Evolutionary conservation across 306 rosid genomes (phyloP).

Genomic region (Betula pendula): DNA sequence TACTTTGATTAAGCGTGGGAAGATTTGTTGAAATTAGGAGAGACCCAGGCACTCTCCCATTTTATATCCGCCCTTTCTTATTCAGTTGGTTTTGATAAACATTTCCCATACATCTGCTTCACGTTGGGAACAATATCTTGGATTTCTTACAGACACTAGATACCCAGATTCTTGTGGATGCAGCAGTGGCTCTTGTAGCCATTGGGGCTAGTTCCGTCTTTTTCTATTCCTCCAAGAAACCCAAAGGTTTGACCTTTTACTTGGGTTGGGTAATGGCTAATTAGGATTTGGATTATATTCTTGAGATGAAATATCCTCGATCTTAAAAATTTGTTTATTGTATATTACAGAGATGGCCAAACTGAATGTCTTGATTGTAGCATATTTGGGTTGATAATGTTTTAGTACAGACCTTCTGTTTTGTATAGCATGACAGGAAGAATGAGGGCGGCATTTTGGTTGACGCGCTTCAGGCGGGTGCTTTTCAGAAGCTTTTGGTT

Average conservation of each 20-base stretch:
- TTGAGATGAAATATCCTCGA: neutral
- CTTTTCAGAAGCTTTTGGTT: conserved; percentile 74
- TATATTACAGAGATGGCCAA: neutral
- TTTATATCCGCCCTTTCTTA: neutral
- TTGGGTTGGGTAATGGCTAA: too few relatives aligned
- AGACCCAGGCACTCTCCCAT: neutral
- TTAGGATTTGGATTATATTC: neutral
- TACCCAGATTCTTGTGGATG: conserved; percentile 55
- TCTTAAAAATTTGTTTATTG: too few relatives aligned
- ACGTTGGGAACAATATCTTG: conserved; percentile 33
- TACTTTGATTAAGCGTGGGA: too few relatives aligned
- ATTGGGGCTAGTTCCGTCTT: conserved; percentile 61
- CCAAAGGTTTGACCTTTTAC: conserved; percentile 48
- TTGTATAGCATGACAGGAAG: conserved; percentile 28
- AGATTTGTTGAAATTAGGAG: neutral
- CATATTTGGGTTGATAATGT: too few relatives aligned
- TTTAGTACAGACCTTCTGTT: too few relatives aligned
- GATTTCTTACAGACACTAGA: conserved; percentile 56
- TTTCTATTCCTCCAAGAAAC: conserved; percentile 62
- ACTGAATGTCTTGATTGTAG: neutral
- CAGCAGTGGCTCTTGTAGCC: conserved; percentile 52
- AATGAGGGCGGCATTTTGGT: conserved; percentile 38
- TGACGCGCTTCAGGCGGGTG: conserved; percentile 72
- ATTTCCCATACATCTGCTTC: neutral
- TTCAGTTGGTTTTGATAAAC: neutral